These are phyloP conservation scores for Musa troglodytarum DNA, from an alignment of 176 grass and related monocot genomes.

Conservation along the genomic window DNA sequence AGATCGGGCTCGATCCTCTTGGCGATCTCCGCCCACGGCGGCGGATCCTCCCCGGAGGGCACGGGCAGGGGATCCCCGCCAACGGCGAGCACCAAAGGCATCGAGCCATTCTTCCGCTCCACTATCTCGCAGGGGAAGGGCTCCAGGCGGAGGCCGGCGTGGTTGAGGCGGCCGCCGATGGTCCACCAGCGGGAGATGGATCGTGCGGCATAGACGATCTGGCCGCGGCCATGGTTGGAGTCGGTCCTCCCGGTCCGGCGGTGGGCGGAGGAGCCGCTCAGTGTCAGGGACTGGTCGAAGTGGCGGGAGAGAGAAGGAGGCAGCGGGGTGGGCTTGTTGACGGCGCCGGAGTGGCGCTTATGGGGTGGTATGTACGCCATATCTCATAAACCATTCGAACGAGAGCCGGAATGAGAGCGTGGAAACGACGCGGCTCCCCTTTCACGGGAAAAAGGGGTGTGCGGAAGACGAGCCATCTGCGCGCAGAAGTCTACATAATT, in stretches of 20 bases:
- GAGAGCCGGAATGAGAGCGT: neutral
- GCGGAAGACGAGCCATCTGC: too few species aligned
- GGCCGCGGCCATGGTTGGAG: neutral
- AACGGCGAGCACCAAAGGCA: conserved; percentile 20
- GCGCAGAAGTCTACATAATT: too few species aligned
- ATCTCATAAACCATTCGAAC: neutral
- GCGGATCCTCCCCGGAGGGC: conserved; percentile 9
- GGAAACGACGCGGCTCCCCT: too few species aligned
- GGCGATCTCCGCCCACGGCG: conserved; percentile 17
- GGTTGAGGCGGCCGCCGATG: neutral
- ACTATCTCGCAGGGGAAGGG: conserved; percentile 11
- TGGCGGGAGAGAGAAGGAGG: conserved; percentile 11
- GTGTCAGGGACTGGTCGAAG: conserved; percentile 7
- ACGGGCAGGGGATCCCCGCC: neutral
- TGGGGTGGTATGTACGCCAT: conserved; percentile 43
- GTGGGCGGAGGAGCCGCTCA: neutral
- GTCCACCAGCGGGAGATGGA: conserved; percentile 28
- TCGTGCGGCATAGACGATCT: conserved; percentile 11
- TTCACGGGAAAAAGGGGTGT: too few species aligned
- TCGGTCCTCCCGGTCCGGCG: neutral
- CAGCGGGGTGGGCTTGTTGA: conserved; percentile 12
- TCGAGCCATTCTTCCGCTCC: conserved; percentile 8
- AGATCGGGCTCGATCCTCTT: conserved; percentile 19
- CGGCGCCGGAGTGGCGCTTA: conserved; percentile 23
- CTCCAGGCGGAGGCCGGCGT: conserved; percentile 4